Percentiles rank a stretch among this genome's conserved stretches.
Evolutionary conservation across 495 filamentous ascomycete species (phyloP).

Genomic region (Lophium mytilinum): DNA sequence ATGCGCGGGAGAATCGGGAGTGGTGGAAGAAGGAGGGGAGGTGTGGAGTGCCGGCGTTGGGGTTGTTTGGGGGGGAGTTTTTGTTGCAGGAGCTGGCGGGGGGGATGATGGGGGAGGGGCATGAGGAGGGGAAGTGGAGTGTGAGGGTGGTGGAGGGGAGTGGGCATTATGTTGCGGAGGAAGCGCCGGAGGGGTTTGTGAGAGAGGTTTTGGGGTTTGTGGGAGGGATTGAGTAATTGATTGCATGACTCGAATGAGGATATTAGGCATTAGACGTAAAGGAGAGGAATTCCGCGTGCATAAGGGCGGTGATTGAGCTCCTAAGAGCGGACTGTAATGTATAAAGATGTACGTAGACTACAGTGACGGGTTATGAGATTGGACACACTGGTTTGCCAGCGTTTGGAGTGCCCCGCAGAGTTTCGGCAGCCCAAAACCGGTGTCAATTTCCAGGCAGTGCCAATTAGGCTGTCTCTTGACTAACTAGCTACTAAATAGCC

Average conservation of each 20-base stretch:
- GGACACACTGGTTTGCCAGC: too few relatives aligned
- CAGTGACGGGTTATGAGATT: too few relatives aligned
- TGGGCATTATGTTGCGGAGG: conserved; percentile 38
- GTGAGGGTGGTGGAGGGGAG: conserved; percentile 23
- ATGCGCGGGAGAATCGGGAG: conserved; percentile 32
- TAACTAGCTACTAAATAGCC: too few relatives aligned
- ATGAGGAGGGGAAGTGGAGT: conserved; percentile 14
- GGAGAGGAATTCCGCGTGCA: too few relatives aligned
- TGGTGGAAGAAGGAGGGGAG: conserved; percentile 36
- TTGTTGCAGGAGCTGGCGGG: conserved; percentile 22
- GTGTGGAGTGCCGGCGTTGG: conserved; percentile 32
- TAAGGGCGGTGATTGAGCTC: too few relatives aligned
- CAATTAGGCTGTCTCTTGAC: too few relatives aligned
- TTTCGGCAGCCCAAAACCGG: too few relatives aligned
- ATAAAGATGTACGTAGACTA: too few relatives aligned
- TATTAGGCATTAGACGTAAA: background rate
- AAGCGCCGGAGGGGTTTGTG: conserved; percentile 37
- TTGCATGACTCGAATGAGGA: background rate
- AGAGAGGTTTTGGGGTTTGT: conserved; percentile 30
- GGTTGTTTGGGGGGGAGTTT: conserved; percentile 32
- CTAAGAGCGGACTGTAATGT: too few relatives aligned
- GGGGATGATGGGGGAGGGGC: conserved; percentile 32
- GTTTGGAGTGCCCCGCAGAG: too few relatives aligned
- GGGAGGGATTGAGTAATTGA: background rate
- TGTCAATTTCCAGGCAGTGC: too few relatives aligned